Conservation (phyloP, 1,284 basidiomycete genomes). For the Trichosporon faecale region DNA sequence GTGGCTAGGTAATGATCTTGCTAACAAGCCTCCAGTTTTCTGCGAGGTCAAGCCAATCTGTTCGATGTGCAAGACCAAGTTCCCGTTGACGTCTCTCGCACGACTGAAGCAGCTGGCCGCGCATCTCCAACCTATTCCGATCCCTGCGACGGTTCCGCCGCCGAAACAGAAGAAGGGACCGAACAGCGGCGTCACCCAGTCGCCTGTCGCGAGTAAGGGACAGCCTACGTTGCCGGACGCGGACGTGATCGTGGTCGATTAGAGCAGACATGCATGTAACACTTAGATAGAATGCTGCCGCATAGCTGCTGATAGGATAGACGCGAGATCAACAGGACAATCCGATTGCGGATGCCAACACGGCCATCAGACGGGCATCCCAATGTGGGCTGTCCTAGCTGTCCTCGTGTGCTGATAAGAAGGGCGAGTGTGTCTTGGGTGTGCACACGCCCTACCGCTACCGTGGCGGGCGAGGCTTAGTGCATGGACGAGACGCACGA, state of each 20-base stretch:
- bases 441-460: background rate
- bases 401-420: background rate
- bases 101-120: constrained; percentile 59
- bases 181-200: background rate
- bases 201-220: constrained; percentile 8
- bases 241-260: background rate
- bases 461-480: background rate
- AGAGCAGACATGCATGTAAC: background rate
- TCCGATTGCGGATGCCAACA: too few relatives aligned
- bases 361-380: too few relatives aligned
- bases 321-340: too few relatives aligned
- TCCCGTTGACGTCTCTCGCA: constrained; percentile 81
- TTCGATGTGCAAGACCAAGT: constrained; percentile 92
- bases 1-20: constrained; percentile 34
- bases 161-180: constrained; percentile 15
- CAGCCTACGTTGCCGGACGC: background rate
- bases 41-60: constrained; percentile 90
- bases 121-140: constrained; percentile 39
- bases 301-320: background rate
- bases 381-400: background rate
- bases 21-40: constrained; percentile 63
- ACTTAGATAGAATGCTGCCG: background rate
- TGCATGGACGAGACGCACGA: background rate
- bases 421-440: background rate
- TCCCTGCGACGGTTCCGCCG: constrained; percentile 35